These are phyloP conservation scores for Botrytis squamosa DNA, from an alignment of 2,329 filamentous ascomycete genomes.

Conservation along the genomic window DNA sequence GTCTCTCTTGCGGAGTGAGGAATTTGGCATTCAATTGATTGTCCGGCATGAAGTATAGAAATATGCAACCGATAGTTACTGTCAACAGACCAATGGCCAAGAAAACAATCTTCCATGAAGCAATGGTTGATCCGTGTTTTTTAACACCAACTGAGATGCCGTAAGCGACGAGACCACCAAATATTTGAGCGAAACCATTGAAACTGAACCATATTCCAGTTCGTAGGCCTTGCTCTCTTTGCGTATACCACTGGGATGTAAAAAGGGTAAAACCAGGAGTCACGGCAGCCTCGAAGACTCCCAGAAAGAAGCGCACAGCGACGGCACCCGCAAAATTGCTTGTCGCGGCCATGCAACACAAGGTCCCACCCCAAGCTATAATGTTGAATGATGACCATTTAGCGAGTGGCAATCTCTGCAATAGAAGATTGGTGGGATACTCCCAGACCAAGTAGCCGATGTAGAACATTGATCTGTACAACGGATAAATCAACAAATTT, in stretches of 20 bases:
- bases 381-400: constrained; percentile 64
- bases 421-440: constrained; percentile 38
- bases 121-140: constrained; percentile 51
- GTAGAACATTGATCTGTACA: constrained; percentile 43
- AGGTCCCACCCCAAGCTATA: constrained; percentile 58
- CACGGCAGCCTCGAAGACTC: constrained; percentile 66
- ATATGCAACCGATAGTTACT: constrained; percentile 43
- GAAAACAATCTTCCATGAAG: constrained; percentile 60
- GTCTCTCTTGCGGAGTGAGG: constrained; percentile 45
- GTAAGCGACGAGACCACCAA: constrained; percentile 62
- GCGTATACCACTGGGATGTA: constrained; percentile 72
- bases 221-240: constrained; percentile 62
- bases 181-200: constrained; percentile 62
- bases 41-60: constrained; percentile 46
- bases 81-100: constrained; percentile 49
- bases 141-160: constrained; percentile 56
- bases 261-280: constrained; percentile 68
- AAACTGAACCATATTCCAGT: constrained; percentile 68
- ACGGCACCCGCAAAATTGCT: constrained; percentile 60
- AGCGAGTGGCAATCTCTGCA: constrained; percentile 58
- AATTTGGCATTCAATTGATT: constrained; percentile 47
- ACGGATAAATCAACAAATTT: not conserved
- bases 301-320: constrained; percentile 65
- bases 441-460: constrained; percentile 42
- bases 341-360: constrained; percentile 62